Percentiles rank a stretch among this genome's conserved stretches.
Conservation (phyloP, 305 asterid genomes). For the Fraxinus floribunda region DNA sequence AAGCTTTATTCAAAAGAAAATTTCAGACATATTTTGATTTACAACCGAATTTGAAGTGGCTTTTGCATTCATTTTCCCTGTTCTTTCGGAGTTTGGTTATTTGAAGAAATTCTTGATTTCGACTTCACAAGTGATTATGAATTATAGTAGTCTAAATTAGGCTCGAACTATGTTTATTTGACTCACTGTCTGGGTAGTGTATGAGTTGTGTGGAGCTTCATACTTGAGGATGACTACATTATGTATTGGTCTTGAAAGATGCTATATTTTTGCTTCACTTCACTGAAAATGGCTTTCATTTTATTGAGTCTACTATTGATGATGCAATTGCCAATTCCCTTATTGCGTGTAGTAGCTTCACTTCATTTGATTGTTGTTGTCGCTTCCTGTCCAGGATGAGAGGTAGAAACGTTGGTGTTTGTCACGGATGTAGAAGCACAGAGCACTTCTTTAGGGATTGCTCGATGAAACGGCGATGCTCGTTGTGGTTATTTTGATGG, state of each 20-base stretch:
- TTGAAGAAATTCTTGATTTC: constrained; percentile 6
- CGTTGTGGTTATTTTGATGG: too few species aligned
- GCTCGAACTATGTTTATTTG: constrained; percentile 12
- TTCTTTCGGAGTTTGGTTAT: background rate
- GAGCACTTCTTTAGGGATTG: too few species aligned
- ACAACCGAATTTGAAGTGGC: background rate
- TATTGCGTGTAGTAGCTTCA: too few species aligned
- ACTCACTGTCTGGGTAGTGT: too few species aligned
- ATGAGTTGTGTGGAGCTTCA: too few species aligned
- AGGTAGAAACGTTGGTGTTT: too few species aligned
- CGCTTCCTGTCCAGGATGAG: too few species aligned
- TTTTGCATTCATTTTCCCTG: constrained; percentile 4
- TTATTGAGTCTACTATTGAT: constrained; percentile 38
- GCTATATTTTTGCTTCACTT: constrained; percentile 18
- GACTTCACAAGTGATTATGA: constrained; percentile 26
- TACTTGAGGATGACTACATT: too few species aligned
- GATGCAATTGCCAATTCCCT: constrained; percentile 35
- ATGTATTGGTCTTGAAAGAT: too few species aligned
- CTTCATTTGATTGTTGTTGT: too few species aligned
- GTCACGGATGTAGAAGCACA: too few species aligned
- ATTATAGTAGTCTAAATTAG: background rate
- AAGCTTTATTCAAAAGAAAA: background rate
- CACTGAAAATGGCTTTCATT: constrained; percentile 37
- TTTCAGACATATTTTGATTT: background rate
- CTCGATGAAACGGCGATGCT: too few species aligned